phyloP scores from a whole-genome alignment of 306 rosid genomes.

The Delonix regia region DNA sequence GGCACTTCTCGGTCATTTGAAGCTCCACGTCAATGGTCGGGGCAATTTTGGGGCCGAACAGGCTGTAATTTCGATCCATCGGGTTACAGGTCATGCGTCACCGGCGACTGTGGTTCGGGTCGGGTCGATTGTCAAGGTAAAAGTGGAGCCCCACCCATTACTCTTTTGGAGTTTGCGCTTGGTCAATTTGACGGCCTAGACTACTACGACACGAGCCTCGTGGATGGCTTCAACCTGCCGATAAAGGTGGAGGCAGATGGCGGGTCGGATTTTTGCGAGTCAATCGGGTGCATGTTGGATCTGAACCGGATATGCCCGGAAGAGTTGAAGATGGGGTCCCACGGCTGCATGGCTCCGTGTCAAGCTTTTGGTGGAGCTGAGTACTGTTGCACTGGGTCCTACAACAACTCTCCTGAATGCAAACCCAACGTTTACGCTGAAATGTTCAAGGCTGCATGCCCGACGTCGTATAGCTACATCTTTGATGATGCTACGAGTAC shows the following conservation, averaged over 20 bases:
- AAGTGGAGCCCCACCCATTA: conserved; percentile 64
- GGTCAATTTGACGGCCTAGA: conserved; percentile 65
- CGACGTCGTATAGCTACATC: conserved; percentile 58
- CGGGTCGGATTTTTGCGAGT: conserved; percentile 58
- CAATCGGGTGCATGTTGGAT: conserved; percentile 65
- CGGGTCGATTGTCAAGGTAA: conserved; percentile 62
- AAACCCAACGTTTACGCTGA: conserved; percentile 53
- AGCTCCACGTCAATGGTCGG: conserved; percentile 64
- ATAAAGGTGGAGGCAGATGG: conserved; percentile 63
- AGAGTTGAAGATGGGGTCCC: conserved; percentile 48
- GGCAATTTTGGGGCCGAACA: conserved; percentile 61
- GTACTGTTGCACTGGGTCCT: conserved; percentile 58
- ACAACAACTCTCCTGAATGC: conserved; percentile 45
- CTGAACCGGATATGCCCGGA: conserved; percentile 61
- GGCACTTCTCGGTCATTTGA: conserved; percentile 50
- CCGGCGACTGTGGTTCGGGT: conserved; percentile 72
- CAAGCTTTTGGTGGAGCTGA: conserved; percentile 66
- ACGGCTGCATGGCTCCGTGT: conserved; percentile 70
- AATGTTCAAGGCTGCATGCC: conserved; percentile 59
- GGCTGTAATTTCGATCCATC: not conserved
- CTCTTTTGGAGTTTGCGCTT: conserved; percentile 62
- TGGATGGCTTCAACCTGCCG: conserved; percentile 64
- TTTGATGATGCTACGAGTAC: conserved; percentile 57
- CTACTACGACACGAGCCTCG: conserved; percentile 67
- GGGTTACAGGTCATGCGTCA: conserved; percentile 37